Evolutionary conservation across 148 eudicot genomes (phyloP).

Genomic region (Pouteria glomerata): DNA sequence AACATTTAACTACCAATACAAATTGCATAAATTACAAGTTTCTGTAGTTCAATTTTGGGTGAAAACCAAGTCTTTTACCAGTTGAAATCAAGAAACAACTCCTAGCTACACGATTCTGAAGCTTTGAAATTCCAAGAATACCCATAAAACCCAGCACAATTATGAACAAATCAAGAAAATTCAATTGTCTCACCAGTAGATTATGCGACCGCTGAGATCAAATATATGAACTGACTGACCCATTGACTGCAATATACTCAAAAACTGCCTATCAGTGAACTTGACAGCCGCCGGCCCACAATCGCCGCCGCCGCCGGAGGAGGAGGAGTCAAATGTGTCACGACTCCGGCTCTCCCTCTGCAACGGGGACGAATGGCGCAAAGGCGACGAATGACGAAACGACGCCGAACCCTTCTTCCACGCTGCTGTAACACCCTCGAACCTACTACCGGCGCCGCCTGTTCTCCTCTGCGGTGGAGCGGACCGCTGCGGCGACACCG

Average conservation of each 20-base stretch:
- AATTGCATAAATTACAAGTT: not conserved
- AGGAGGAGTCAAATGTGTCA: constrained; percentile 15
- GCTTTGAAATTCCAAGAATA: not conserved
- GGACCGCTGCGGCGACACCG: constrained; percentile 67
- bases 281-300: constrained; percentile 26
- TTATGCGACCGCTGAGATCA: constrained; percentile 42
- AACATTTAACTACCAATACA: not conserved
- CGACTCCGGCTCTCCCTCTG: constrained; percentile 59
- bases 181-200: constrained; percentile 62
- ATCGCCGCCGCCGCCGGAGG: constrained; percentile 7
- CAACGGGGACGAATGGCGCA: no score
- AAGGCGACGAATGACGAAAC: constrained; percentile 55
- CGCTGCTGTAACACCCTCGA: constrained; percentile 22
- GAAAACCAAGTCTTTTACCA: not conserved
- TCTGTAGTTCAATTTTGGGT: not conserved
- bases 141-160: not conserved
- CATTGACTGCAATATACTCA: constrained; percentile 87
- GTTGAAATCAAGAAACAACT: not conserved
- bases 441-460: constrained; percentile 12
- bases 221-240: constrained; percentile 88
- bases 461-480: constrained; percentile 23
- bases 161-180: not conserved
- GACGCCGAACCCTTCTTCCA: constrained; percentile 52
- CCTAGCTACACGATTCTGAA: not conserved
- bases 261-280: constrained; percentile 66